phyloP scores from a whole-genome alignment of 441 rosid genomes.

The Gossypium davidsonii region DNA sequence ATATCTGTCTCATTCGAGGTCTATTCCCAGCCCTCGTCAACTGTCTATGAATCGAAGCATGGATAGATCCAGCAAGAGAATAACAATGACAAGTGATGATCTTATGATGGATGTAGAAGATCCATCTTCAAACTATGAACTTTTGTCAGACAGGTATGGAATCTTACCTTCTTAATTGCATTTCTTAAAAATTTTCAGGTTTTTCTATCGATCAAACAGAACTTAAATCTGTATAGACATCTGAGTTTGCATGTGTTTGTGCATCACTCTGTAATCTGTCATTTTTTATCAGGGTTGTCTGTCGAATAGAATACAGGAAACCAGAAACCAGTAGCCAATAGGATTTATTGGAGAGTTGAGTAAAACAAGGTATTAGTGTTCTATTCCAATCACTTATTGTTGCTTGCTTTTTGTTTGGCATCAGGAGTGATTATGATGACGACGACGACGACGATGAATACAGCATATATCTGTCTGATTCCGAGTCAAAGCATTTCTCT shows the following conservation, averaged over 20 bases:
- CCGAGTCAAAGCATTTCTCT: constrained; percentile 43
- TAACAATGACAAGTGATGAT: constrained; percentile 36
- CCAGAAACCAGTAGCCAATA: not conserved
- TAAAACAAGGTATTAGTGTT: not conserved
- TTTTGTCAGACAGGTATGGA: constrained; percentile 53
- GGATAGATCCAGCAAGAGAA: constrained; percentile 35
- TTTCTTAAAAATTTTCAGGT: not conserved
- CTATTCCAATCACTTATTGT: not conserved
- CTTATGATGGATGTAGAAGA: constrained; percentile 36
- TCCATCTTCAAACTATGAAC: constrained; percentile 38
- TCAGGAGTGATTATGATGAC: constrained; percentile 65
- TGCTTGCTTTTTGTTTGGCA: constrained; percentile 14
- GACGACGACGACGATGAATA: constrained; percentile 27
- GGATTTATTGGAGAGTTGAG: not conserved
- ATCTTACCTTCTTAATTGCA: constrained; percentile 8
- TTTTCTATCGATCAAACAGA: not conserved
- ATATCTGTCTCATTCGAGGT: constrained; percentile 30
- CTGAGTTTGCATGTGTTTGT: no score
- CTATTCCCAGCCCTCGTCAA: constrained; percentile 39
- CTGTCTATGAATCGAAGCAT: constrained; percentile 38
- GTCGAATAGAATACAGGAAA: not conserved
- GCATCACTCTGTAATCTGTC: not conserved
- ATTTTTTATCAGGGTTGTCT: not conserved
- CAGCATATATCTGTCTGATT: constrained; percentile 47
- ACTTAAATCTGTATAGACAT: not conserved